phyloP scores from a whole-genome alignment of 2,329 filamentous ascomycete genomes.

The Sporothrix variecibatus region DNA sequence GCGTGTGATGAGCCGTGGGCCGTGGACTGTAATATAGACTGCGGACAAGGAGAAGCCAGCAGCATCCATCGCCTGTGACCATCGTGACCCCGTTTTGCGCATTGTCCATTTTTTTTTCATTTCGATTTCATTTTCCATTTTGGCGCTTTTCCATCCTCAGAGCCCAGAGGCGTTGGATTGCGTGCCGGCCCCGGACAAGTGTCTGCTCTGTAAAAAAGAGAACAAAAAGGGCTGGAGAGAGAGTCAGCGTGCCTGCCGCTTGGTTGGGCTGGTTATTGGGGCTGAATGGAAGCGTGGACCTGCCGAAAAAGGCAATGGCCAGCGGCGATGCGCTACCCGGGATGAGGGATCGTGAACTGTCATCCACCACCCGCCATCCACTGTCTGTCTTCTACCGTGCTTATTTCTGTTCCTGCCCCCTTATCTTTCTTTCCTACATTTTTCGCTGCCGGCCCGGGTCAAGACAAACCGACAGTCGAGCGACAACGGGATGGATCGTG shows the following conservation, averaged over 20 bases:
- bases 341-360: conserved; percentile 1
- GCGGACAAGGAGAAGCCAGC: not conserved
- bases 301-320: conserved; percentile 7
- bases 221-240: not conserved
- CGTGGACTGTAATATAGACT: not conserved
- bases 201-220: not conserved
- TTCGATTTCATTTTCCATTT: not conserved
- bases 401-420: not conserved
- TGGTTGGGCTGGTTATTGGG: not conserved
- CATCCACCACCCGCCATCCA: not conserved
- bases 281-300: not conserved
- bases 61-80: conserved; percentile 8
- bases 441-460: not conserved
- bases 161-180: not conserved
- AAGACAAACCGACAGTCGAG: conserved; percentile 9
- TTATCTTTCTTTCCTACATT: not conserved
- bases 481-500: conserved; percentile 14
- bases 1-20: not conserved
- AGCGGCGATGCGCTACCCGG: not conserved
- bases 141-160: too few relatives aligned
- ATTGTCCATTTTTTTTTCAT: not conserved
- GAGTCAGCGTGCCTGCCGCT: not conserved
- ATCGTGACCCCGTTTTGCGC: conserved; percentile 1
- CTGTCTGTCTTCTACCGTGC: not conserved
- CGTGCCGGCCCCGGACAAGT: conserved; percentile 11